These are phyloP conservation scores for Nicotiana undulata DNA, from an alignment of 257 asterid species.

Conservation along the genomic window DNA sequence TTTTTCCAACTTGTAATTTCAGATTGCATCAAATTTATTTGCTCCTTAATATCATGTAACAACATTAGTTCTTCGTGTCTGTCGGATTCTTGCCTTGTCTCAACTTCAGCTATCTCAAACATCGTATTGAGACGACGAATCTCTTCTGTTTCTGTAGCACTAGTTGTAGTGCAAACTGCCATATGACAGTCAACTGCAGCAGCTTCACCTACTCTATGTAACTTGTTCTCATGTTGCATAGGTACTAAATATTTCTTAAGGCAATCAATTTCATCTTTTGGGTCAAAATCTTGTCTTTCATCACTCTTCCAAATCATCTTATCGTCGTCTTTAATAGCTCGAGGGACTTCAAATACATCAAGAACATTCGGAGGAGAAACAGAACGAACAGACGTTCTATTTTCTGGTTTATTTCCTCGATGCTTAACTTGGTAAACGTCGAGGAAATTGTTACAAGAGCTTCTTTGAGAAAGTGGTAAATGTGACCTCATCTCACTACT, in stretches of 20 bases:
- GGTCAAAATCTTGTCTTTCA: conserved; percentile 17
- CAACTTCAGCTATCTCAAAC: conserved; percentile 34
- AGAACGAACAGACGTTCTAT: conserved; percentile 11
- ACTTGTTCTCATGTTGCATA: conserved; percentile 22
- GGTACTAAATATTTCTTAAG: conserved; percentile 49
- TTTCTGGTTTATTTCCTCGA: conserved; percentile 6
- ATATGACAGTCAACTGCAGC: conserved; percentile 25
- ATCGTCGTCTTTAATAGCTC: conserved; percentile 24
- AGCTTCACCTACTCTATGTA: conserved; percentile 29
- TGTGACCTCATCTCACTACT: conserved; percentile 26
- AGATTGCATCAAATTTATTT: conserved; percentile 37
- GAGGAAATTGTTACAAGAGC: conserved; percentile 8
- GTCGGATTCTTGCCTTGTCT: conserved; percentile 4
- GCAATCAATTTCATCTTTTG: conserved; percentile 42
- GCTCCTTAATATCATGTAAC: conserved; percentile 57
- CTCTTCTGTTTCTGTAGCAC: conserved; percentile 15
- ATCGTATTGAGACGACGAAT: conserved; percentile 18
- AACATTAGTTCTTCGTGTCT: conserved; percentile 45
- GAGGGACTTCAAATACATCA: conserved; percentile 94
- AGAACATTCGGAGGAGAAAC: conserved; percentile 39
- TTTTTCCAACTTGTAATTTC: conserved; percentile 42
- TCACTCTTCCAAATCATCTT: conserved; percentile 10
- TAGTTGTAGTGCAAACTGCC: conserved; percentile 24
- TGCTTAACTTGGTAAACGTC: conserved; percentile 16
- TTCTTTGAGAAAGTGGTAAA: conserved; percentile 25